These are phyloP conservation scores for Berkeleyomyces basicola DNA, from an alignment of 2,329 filamentous ascomycete genomes.

Conservation along the genomic window DNA sequence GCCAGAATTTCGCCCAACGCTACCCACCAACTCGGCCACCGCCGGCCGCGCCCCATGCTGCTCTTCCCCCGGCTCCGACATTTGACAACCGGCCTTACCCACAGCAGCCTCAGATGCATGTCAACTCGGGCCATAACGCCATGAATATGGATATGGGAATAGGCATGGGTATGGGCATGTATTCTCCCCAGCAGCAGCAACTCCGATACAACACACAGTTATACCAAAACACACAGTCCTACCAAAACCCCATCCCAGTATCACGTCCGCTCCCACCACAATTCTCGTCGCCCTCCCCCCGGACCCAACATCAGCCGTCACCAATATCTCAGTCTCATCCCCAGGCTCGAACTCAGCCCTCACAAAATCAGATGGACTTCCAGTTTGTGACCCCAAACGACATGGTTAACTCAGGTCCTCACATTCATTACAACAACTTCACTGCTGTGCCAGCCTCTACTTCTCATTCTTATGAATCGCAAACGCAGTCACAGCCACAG, in stretches of 20 bases:
- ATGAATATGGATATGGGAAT: slow-evolving; percentile 8
- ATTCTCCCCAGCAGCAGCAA: slow-evolving; percentile 9
- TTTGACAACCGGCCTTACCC: slow-evolving; percentile 19
- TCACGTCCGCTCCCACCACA: slow-evolving; percentile 14
- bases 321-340: slow-evolving; percentile 10
- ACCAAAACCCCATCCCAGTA: slow-evolving; percentile 5
- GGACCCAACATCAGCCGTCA: slow-evolving; percentile 11
- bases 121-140: slow-evolving; percentile 14
- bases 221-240: neutral
- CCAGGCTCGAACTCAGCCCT: slow-evolving; percentile 7
- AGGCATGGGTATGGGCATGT: slow-evolving; percentile 3
- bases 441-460: neutral
- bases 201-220: neutral
- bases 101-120: slow-evolving; percentile 20
- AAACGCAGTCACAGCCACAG: neutral
- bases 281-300: slow-evolving; percentile 16
- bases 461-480: neutral
- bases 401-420: slow-evolving; percentile 8
- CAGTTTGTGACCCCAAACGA: slow-evolving; percentile 12
- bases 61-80: neutral
- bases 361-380: slow-evolving; percentile 14
- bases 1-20: slow-evolving; percentile 3
- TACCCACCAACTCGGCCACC: slow-evolving; percentile 1
- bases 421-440: neutral
- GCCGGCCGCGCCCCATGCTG: neutral